Percentiles rank a stretch among this genome's conserved stretches.
Conservation (phyloP, 345 rosid species). For the Hypericum perforatum region DNA sequence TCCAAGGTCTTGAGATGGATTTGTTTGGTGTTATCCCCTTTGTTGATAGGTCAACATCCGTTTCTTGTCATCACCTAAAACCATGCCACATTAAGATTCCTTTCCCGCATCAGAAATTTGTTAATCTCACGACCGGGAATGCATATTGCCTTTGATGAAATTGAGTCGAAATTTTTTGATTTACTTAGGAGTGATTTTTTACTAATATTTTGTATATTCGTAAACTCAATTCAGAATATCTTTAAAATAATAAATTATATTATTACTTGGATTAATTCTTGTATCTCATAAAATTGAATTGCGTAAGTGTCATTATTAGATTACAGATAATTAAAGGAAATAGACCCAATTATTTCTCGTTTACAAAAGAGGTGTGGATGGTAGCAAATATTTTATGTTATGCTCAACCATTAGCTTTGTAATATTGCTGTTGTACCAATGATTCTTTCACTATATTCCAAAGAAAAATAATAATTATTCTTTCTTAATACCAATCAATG, state of each 20-base stretch:
- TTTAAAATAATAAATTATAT: too few species aligned
- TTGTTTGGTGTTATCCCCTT: slow-evolving; percentile 80
- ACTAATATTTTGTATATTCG: too few species aligned
- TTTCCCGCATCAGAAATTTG: slow-evolving; percentile 41
- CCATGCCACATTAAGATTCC: slow-evolving; percentile 74
- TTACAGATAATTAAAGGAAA: slow-evolving; percentile 12
- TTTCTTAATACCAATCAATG: slow-evolving; percentile 32
- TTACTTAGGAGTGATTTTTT: too few species aligned
- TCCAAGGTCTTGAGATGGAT: slow-evolving; percentile 35
- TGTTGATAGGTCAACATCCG: slow-evolving; percentile 96
- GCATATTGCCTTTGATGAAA: too few species aligned
- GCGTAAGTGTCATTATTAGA: too few species aligned
- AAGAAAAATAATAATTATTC: slow-evolving; percentile 17
- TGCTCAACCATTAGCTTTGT: slow-evolving; percentile 26
- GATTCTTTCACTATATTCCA: neutral
- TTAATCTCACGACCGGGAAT: slow-evolving; percentile 11
- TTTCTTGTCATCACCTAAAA: slow-evolving; percentile 92
- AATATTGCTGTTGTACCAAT: slow-evolving; percentile 18
- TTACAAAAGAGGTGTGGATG: slow-evolving; percentile 10
- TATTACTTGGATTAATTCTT: too few species aligned
- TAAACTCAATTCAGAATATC: too few species aligned
- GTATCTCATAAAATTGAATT: too few species aligned
- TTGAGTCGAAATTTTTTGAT: too few species aligned
- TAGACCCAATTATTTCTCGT: slow-evolving; percentile 21
- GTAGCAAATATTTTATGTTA: slow-evolving; percentile 23